Base-by-base conservation (phyloP, 1,284 basidiomycete genomes). In the Tetrapyrgos nigripes region DNA sequence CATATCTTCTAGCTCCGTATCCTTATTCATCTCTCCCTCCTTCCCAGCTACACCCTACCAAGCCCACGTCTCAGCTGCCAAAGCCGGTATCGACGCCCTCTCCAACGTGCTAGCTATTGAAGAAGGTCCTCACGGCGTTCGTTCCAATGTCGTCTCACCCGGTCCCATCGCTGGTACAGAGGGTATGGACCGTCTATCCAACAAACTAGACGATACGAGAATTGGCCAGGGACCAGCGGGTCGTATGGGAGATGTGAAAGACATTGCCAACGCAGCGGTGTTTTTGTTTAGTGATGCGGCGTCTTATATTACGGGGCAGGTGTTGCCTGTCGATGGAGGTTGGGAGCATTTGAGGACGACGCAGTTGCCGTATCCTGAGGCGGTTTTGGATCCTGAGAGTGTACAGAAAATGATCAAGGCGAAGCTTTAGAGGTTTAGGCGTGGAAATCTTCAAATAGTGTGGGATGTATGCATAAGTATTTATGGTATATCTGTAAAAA, bases 221-320 rank as follows among this genome's bases (percentile, higher is more conserved):
- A 29, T 56, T 52, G 59, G 50, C 64, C 69, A 24, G 50, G 79
- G 80, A 53, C 89, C 91, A 2, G 76, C 86, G 2, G 91, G 91
- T 27, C 83, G 92, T 28, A 66, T 81, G 58, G 94, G 94, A 21
- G 76, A 84, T 59, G 74, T 86, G 49, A 77, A 83, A 55, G 96
- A 99, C 70, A 81, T 96, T 61, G 94, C 88, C 1, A 92, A 93
- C 69, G 84, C 90, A 2, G 82, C 90, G 0, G 79, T 96, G 2
- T 98, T 93, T 77, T 79, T 99, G 44, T 96, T 98, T 79, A 95
- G 93, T 62, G 86, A 89, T 48, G 95, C 94, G 0, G 95, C 94
- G 1, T 81, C 80, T 17, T 96, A 85, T 74, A 85, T 97, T 58
- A 91, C 91, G 0, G 94, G 94, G 1, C 86, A 91, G 66, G 71